Percentiles rank a stretch among this genome's conserved stretches.
Conservation (phyloP, 164 flowering plant genomes). For the Aristolochia contorta region DNA sequence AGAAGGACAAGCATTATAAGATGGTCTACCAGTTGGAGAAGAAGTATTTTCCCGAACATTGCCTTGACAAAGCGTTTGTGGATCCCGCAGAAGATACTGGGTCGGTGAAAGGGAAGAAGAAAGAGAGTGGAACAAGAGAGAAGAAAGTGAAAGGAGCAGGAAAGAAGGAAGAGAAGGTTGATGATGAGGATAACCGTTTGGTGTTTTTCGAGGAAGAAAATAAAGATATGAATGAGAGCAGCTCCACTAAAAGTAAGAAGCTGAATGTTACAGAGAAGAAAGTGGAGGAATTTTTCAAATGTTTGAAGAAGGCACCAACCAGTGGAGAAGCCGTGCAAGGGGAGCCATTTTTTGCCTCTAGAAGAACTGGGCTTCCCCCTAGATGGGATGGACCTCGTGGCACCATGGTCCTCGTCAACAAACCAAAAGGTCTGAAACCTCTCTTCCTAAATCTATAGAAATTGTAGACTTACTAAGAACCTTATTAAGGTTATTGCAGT, state of each 20-base stretch:
- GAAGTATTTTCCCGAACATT: constrained; percentile 88
- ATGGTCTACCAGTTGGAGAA: constrained; percentile 97
- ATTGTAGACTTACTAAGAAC: too few species aligned
- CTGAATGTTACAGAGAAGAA: constrained; percentile 66
- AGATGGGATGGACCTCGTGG: constrained; percentile 80
- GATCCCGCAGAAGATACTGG: constrained; percentile 36
- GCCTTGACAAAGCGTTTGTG: constrained; percentile 84
- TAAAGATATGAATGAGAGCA: constrained; percentile 10
- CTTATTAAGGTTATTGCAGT: too few species aligned
- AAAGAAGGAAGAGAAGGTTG: constrained; percentile 10
- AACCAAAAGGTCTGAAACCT: constrained; percentile 68
- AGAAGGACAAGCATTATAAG: constrained; percentile 89
- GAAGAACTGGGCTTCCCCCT: constrained; percentile 67
- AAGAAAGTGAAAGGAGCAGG: constrained; percentile 9
- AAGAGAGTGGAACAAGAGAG: too few species aligned
- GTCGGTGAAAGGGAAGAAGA: constrained; percentile 10
- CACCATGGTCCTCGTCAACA: constrained; percentile 76
- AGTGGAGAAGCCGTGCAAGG: constrained; percentile 24
- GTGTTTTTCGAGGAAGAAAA: constrained; percentile 63
- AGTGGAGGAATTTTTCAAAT: constrained; percentile 88
- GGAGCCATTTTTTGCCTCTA: constrained; percentile 61
- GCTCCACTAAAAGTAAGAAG: constrained; percentile 19
- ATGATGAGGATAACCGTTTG: constrained; percentile 38
- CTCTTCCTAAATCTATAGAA: too few species aligned
- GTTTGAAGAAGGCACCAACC: constrained; percentile 79